Base-by-base conservation (phyloP, 1,284 basidiomycete genomes). In the Moniliella sp. region DNA sequence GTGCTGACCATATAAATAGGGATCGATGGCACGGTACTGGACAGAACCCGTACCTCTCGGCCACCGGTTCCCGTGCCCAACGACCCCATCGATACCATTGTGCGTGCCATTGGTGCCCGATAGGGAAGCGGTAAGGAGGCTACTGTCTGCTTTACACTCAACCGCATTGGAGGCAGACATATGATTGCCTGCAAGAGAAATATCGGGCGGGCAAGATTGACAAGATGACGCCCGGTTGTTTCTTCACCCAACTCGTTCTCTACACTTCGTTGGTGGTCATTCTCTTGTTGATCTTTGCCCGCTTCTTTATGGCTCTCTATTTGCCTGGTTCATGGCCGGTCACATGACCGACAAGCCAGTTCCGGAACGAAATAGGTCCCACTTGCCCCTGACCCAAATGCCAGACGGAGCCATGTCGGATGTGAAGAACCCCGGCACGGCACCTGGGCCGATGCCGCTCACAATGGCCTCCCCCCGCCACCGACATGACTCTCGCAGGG, bases 271-370 rank as follows among this genome's bases (percentile, higher is more conserved):
- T 99, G 31, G 72, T 83, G 50, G 74, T 94, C 63, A 86, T 97
- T 54, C 71, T 97, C 37, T 71, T 70, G 25, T 74, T 97, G 39
- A 81, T 99, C 28, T 62, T 94, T 38, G 72, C 79, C 21, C 80
- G 88, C 27, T 97, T 97, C 64, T 64, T 71, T 48, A 94, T 97
- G 88, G 91, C 91, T 2, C 79, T 82, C 57, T 64, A 86, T 99
- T 94, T 70, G 82, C 73, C 50, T 99, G 86, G 86, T 88, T 86
- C 66, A 65, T 97, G 38, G 82, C 70, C 86, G 29, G 76, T 79
- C 19, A 71, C 17, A 48, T 50, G 43, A 31, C 42, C 3, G 33
- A 40, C 3, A 27, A 44, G 66, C 69, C 30, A 44, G 67, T 88
- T 34, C 45, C 42, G 41, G 42, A 67, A 88, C 35, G 70, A 81